Base-by-base conservation (phyloP, 371 early-diverging fungal genomes). In the Coemansia sp. region DNA sequence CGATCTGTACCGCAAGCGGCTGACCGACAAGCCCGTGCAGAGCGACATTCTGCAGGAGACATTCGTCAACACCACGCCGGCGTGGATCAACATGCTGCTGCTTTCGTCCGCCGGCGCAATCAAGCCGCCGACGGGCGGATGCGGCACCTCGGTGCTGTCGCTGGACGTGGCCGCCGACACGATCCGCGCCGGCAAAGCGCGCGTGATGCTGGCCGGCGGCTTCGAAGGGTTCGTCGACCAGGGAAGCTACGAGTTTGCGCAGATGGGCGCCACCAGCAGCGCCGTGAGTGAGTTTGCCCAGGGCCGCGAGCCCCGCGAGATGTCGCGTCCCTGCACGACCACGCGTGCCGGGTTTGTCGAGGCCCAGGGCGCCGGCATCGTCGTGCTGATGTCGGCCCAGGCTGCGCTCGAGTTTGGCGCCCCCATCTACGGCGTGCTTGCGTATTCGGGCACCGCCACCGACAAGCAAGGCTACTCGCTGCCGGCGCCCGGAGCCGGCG, bases 291-390 rank as follows among this genome's bases (percentile, higher is more conserved):
- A 97, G 81, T 77, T 90, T 36, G 92, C 87, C 12, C 83, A 83
- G 37, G 98, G 98, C 32, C 90, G 98, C 69, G 86, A 86, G 36
- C 95, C 97, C 32, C 65, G 77, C 34, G 96, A 95, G 66, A 95
- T 94, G 92, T 94, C 91, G 66, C 89, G 97, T 40, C 97, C 97
- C 50, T 84, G 90, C 12, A 89, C 97, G 24, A 86, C 89, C n/a
- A 88, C 95, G n/a, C 86, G 96, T 53, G 83, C 85, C 62, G 98
- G 98, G 51, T 95, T 97, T 82, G 94, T 94, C 90, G 98, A 97
- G 82, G 81, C 94, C 14, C 93, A 94, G 57, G 98, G 98, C 78
- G 84, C 95, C 59, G 97, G 91, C 70, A 89, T 91, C 61, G 90
- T 90, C 55, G 87, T 95, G 62, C 80, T 97, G 58, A 97, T 95